Conservation (phyloP, 208 protist genomes). For the Borovskyia barvae region DNA sequence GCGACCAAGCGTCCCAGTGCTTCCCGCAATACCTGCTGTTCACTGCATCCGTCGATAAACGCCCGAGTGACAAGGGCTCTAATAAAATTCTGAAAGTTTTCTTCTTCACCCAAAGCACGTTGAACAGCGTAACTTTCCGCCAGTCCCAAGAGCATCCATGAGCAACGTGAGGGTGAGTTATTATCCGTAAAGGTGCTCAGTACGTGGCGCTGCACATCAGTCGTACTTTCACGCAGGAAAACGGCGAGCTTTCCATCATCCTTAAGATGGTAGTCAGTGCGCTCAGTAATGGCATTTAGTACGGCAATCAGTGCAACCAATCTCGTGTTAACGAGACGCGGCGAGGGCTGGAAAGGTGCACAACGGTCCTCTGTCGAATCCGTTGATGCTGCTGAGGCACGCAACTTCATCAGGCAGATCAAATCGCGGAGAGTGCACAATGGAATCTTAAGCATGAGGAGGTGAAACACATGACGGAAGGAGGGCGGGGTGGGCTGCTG, state of each 20-base stretch:
- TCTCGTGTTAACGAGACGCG: not conserved
- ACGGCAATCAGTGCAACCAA: constrained; percentile 11
- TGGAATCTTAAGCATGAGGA: constrained; percentile 1
- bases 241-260: constrained; percentile 1
- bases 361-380: not conserved
- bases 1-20: constrained; percentile 32
- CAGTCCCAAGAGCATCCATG: constrained; percentile 8
- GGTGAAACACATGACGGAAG: constrained; percentile 15
- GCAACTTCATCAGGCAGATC: constrained; percentile 5
- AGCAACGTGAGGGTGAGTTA: not conserved
- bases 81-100: constrained; percentile 1
- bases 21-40: constrained; percentile 12
- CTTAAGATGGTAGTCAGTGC: constrained; percentile 3
- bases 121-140: constrained; percentile 13
- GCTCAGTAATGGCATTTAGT: constrained; percentile 4
- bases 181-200: constrained; percentile 2
- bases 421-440: constrained; percentile 6
- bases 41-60: constrained; percentile 9
- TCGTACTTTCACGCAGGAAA: not conserved
- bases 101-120: not conserved
- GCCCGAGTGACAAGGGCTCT: constrained; percentile 9
- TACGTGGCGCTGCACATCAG: constrained; percentile 6
- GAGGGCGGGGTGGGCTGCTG: constrained; percentile 9
- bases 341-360: not conserved
- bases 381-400: not conserved